Evolutionary conservation across 2,329 filamentous ascomycete genomes (phyloP).

Genomic region (Fusarium nygamai): DNA sequence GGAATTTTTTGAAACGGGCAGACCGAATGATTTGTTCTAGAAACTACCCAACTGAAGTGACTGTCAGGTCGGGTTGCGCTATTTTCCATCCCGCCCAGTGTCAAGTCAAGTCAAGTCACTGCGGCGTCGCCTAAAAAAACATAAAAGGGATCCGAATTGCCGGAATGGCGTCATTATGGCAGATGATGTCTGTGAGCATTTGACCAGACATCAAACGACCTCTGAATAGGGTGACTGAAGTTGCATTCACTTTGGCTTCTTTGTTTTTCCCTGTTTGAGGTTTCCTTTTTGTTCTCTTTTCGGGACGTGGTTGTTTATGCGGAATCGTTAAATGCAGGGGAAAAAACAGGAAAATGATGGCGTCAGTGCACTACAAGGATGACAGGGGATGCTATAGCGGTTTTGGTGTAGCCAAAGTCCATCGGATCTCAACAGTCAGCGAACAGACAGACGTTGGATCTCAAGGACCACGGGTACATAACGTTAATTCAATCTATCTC

Average conservation of each 20-base stretch:
- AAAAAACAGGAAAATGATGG: constrained; percentile 24
- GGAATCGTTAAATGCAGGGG: constrained; percentile 10
- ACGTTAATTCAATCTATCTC: constrained; percentile 7
- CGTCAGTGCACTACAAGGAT: constrained; percentile 14
- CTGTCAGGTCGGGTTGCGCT: background rate
- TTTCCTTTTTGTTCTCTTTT: constrained; percentile 3
- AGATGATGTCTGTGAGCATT: constrained; percentile 1
- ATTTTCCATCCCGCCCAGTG: background rate
- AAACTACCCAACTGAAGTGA: background rate
- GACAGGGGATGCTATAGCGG: constrained; percentile 19
- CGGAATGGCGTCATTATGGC: constrained; percentile 11
- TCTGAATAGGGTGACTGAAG: background rate
- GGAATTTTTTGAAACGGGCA: background rate
- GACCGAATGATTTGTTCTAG: constrained; percentile 4
- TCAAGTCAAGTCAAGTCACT: background rate
- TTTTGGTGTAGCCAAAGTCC: background rate
- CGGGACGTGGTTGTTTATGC: background rate
- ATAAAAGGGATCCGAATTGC: background rate
- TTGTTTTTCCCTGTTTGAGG: background rate
- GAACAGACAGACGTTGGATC: background rate
- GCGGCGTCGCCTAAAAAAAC: background rate
- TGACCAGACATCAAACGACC: background rate
- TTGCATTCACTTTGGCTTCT: background rate
- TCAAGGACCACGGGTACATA: background rate
- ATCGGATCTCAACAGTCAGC: background rate